Conservation (phyloP, 768 basidiomycete genomes). For the Hericium alpestre region DNA sequence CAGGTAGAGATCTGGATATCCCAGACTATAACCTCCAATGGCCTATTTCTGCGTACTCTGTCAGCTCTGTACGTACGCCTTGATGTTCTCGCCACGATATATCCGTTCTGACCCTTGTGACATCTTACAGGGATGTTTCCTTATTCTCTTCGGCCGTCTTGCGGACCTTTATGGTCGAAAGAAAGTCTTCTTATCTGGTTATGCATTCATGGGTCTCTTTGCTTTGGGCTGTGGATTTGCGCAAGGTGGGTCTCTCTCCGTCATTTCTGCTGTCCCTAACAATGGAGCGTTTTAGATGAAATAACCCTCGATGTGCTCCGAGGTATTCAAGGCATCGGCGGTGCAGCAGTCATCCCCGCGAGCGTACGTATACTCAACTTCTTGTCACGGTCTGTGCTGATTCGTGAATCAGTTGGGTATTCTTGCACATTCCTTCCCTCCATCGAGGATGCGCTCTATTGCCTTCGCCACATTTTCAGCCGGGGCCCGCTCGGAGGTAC, state of each 20-base stretch:
- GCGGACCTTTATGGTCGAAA: conserved; percentile 77
- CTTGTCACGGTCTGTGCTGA: not conserved
- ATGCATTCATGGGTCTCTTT: conserved; percentile 40
- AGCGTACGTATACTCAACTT: conserved; percentile 32
- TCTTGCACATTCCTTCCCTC: conserved; percentile 68
- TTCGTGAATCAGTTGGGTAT: conserved; percentile 52
- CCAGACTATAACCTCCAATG: conserved; percentile 49
- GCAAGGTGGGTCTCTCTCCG: conserved; percentile 26
- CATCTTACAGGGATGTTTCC: conserved; percentile 53
- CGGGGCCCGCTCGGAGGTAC: conserved; percentile 77
- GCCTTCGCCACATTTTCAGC: conserved; percentile 81
- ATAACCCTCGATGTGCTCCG: conserved; percentile 60
- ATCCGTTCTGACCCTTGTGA: not conserved
- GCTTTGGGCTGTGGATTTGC: conserved; percentile 59
- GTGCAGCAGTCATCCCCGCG: conserved; percentile 66
- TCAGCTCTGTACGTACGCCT: conserved; percentile 53
- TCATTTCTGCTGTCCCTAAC: too few relatives aligned
- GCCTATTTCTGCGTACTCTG: conserved; percentile 55
- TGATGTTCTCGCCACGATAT: not conserved
- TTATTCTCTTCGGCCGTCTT: conserved; percentile 67
- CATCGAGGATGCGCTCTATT: conserved; percentile 51
- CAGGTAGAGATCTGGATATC: conserved; percentile 32
- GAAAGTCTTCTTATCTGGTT: conserved; percentile 52
- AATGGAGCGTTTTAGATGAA: conserved; percentile 28
- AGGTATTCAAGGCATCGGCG: conserved; percentile 73